These are phyloP conservation scores for Russula sp. DNA, from an alignment of 768 basidiomycete genomes.

Conservation along the genomic window DNA sequence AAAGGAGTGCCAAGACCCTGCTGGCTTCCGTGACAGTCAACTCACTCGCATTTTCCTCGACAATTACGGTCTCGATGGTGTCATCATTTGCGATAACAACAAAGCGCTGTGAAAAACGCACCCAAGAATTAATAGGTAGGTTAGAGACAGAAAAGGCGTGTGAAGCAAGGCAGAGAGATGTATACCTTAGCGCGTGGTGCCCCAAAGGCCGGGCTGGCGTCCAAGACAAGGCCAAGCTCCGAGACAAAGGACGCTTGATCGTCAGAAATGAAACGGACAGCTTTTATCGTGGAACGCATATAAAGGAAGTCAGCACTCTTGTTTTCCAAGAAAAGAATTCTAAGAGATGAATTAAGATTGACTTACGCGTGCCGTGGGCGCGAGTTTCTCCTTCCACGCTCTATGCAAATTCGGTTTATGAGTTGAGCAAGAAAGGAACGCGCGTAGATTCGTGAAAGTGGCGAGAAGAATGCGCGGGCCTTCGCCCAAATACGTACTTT, in stretches of 20 bases:
- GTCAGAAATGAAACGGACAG: constrained; percentile 46
- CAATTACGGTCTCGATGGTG: constrained; percentile 57
- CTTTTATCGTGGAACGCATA: constrained; percentile 24
- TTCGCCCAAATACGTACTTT: constrained; percentile 14
- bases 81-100: constrained; percentile 67
- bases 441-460: background rate
- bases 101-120: constrained; percentile 47
- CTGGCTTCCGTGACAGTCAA: constrained; percentile 46
- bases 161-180: background rate
- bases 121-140: background rate
- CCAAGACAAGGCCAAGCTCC: constrained; percentile 45
- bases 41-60: constrained; percentile 42
- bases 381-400: constrained; percentile 64
- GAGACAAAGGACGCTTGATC: constrained; percentile 54
- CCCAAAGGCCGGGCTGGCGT: constrained; percentile 57
- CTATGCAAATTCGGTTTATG: constrained; percentile 31
- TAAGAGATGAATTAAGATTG: constrained; percentile 7
- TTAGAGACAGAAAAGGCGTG: background rate
- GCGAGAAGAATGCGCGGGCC: background rate
- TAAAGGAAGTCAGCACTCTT: background rate
- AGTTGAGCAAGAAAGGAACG: background rate
- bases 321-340: background rate
- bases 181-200: constrained; percentile 56
- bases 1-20: constrained; percentile 39
- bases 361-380: constrained; percentile 52